Conservation (phyloP, 2,329 filamentous ascomycete genomes). For the Cadophora gregata region DNA sequence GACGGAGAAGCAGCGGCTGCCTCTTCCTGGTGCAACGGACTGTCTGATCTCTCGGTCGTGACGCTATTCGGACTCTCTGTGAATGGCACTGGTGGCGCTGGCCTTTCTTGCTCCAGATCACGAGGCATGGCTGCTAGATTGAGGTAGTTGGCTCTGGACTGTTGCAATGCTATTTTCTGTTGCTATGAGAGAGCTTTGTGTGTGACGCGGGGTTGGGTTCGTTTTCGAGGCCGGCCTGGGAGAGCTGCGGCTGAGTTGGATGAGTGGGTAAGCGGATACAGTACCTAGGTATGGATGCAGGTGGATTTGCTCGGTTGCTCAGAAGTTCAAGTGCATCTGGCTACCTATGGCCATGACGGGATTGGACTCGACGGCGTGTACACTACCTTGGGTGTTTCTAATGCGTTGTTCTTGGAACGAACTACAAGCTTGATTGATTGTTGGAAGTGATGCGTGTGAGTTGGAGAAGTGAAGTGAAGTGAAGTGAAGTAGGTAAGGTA, state of each 20-base stretch:
- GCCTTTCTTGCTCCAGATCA: slow-evolving; percentile 24
- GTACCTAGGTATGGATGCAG: neutral
- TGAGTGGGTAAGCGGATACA: neutral
- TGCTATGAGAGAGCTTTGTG: slow-evolving; percentile 2
- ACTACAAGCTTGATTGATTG: neutral
- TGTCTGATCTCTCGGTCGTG: slow-evolving; percentile 32
- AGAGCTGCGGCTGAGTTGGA: slow-evolving; percentile 4
- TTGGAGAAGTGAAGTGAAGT: neutral
- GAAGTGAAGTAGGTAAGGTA: neutral
- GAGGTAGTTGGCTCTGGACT: neutral
- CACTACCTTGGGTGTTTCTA: neutral
- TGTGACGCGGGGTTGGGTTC: slow-evolving; percentile 14
- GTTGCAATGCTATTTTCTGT: slow-evolving; percentile 1
- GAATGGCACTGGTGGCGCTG: slow-evolving; percentile 23
- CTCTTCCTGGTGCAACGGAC: slow-evolving; percentile 28
- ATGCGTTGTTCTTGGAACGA: neutral
- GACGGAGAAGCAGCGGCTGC: slow-evolving; percentile 19
- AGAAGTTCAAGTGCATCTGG: neutral
- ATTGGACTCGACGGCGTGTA: neutral
- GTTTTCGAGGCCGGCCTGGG: neutral
- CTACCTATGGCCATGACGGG: neutral
- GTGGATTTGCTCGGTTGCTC: neutral
- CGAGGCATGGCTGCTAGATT: slow-evolving; percentile 25
- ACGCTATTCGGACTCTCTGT: slow-evolving; percentile 36
- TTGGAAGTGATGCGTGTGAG: neutral